Base-by-base conservation (phyloP, 768 basidiomycete species). In the Boletus tylopilopsis region DNA sequence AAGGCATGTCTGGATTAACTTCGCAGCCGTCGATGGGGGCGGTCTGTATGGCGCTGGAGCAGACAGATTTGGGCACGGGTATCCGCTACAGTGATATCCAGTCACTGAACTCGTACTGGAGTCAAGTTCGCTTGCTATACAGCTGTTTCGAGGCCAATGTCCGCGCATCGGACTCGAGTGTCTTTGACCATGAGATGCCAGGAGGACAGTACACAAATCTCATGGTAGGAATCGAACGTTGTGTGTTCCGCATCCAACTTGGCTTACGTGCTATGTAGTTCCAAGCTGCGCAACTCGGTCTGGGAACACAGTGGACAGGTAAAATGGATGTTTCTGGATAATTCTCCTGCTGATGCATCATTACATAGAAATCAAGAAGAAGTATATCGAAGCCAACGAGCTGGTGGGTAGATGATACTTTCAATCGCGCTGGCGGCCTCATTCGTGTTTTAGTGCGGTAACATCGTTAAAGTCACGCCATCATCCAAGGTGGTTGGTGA, bases 21-120 rank as follows among this genome's bases (percentile, higher is more conserved):
- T 98, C 96, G 18, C 96, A 99, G 64, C 94, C 96, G 18, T 91
- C 96, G 5, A 99, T 99, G 96, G 96, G 96, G 60, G 96, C 96
- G 29, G 82, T 99, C 32, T 88, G 87, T 71, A 82, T 84, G 75
- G 95, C 96, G 23, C 74, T 99, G 41, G 96, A 99, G 73, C 96
- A 99, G 73, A 94, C 91, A 32, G 72, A 77, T 32, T 76, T 97
- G 50, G 96, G 94, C 56, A 94, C 95, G 19, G 96, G 96, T 52
- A 99, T 99, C 63, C 87, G 89, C 45, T 94, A 95, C 67, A 90
- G 91, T 59, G 92, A 98, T 69, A 93, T 99, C 61, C 94, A 97
- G 68, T 89, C 94, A 24, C 82, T 99, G 61, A 99, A 99, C 78
- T 71, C 85, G 49, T 99, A 99, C 73, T 99, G 96, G 96, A 91